Evolutionary conservation across 2,329 filamentous ascomycete species (phyloP), one percentile per base, ranked within the genome.

Genomic region (Alternaria gaisen): DNA sequence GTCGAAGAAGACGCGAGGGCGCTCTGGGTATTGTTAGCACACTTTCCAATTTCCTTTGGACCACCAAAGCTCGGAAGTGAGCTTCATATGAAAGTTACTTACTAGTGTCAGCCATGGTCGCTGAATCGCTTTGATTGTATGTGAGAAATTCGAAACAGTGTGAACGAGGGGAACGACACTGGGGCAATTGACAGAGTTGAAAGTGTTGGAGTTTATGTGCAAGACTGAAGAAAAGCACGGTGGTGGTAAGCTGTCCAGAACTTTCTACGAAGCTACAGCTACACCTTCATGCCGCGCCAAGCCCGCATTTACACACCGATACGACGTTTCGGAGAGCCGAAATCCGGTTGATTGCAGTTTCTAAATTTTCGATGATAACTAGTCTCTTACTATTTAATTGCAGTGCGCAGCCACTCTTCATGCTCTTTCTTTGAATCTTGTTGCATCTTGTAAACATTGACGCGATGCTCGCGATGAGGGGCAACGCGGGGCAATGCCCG

Each of bases 1-100:
- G 83, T 98, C 94, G 80, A 99, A 97, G 84, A 90, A 99, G 82
- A 97, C 94, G 72, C 91, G 90, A 77, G 88, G 88, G 74, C 91
- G 90, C 78, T 84, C 84, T 84, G 77, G 20, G 22, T 6, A 4
- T n/a, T 48, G 36, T 68, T 5, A 70, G 66, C 30, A 61, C 41
- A 41, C 20, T 14, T 14, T 5, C 2, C 8, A 18, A 28, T n/a
- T 16, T 16, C 42, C 16, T 41, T 16, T 28, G 9, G 14, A 2
- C 26, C 30, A 2, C 24, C 10, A 12, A 30, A 18, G 12, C 28
- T 26, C 47, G 18, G 14, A 14, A 14, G 10, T 32, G 40, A 56
- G 41, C 41, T 52, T 43, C 12, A 14, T 55, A 20, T 38, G 10
- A n/a, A 41, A 16, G 24, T 5, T 36, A 60, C 67, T 61, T 70